Evolutionary conservation across 2,329 filamentous ascomycete genomes (phyloP).

Genomic region (Nemania sp.): DNA sequence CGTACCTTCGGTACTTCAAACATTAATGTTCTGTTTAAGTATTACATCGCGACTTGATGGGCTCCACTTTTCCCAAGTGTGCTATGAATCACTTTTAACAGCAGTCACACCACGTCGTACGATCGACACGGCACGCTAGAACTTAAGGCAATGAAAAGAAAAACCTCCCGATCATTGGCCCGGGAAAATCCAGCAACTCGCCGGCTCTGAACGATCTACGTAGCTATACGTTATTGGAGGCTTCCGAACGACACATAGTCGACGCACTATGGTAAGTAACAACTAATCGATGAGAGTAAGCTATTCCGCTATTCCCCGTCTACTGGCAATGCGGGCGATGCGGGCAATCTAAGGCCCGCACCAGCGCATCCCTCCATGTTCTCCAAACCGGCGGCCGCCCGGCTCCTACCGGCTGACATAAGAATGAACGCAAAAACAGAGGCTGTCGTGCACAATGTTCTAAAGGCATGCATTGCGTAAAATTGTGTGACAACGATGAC

Average conservation of each 20-base stretch:
- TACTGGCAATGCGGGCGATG: too few species aligned
- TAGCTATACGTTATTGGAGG: neutral
- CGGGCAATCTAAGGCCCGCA: slow-evolving; percentile 14
- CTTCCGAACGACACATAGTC: neutral
- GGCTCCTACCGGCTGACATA: slow-evolving; percentile 13
- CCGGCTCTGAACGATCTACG: neutral
- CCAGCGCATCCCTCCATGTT: slow-evolving; percentile 1
- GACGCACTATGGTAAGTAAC: too few species aligned
- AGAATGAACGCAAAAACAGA: neutral
- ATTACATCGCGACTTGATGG: neutral
- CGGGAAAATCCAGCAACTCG: neutral
- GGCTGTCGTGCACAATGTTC: neutral
- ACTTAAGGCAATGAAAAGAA: slow-evolving; percentile 12
- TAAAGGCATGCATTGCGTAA: neutral
- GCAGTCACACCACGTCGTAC: slow-evolving; percentile 29
- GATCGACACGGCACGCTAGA: slow-evolving; percentile 32
- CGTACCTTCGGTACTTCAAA: neutral
- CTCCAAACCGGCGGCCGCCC: slow-evolving; percentile 3
- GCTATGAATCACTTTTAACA: slow-evolving; percentile 32
- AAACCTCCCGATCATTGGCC: neutral
- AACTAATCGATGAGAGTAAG: too few species aligned
- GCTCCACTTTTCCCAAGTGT: slow-evolving; percentile 5
- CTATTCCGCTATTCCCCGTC: too few species aligned
- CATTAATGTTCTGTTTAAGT: neutral
- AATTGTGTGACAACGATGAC: neutral